Evolutionary conservation across 129 eudicot species (phyloP), one percentile per base, ranked within the genome.

Genomic region (Chrysanthemum makinoi): DNA sequence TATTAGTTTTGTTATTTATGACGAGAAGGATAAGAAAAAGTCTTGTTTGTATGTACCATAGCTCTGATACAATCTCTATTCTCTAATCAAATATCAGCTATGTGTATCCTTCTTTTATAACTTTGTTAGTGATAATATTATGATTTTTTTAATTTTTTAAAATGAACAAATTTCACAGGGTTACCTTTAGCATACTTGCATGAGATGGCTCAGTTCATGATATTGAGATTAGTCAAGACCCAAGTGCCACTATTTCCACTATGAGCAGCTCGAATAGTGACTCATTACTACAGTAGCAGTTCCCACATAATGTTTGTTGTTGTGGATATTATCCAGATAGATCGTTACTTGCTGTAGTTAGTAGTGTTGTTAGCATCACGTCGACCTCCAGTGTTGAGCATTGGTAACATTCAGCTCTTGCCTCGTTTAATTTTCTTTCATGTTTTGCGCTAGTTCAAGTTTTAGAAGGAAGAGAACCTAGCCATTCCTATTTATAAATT

Each of bases 151-250:
- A 39, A 5, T 5, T 39, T 35, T 39, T 39, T 39, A 10, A 39
- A 39, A 10, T 39, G 46, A 39, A 39, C 46, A 39, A 39, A 39
- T 39, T 8, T 39, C 46, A 50, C 91, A 90, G 99, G 88, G 84
- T 93, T 78, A 83, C 84, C 80, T 94, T 94, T 81, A 85, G 85
- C 63, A 60, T 94, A 74, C 83, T 87, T 82, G 82, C 86, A 69
- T 82, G 96, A 62, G 99, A 94, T 79, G 97, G 99, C 24, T 78
- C 87, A 10, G 79, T 86, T 81, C 86, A 84, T 75, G 84, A 86
- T 70, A 75, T 94, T 66, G 97, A 94, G 86, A 87, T 94, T 70
- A 82, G 85, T 73, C 88, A 84, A 82, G 96, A 93, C 79, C 96
- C 91, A 52, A 79, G 83, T 77, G 90, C 95, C 46, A 84, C 91